Evolutionary conservation across 768 basidiomycete genomes (phyloP).

Genomic region (Dioszegia aurantiaca): DNA sequence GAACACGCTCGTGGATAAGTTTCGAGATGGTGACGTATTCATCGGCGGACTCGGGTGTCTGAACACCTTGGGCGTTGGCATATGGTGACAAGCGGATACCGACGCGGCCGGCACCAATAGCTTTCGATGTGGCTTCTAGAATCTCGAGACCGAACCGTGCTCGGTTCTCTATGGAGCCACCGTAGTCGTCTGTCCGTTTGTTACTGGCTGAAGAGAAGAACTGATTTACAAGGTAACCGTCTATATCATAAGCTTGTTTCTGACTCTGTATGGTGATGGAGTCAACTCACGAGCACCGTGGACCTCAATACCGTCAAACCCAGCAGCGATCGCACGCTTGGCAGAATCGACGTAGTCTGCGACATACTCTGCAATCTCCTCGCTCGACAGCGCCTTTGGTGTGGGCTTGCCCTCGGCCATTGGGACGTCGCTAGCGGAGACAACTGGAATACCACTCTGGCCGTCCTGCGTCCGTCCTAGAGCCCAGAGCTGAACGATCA

Average conservation of each 20-base stretch:
- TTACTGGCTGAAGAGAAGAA: conserved; percentile 64
- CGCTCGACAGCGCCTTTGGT: conserved; percentile 42
- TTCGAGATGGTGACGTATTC: conserved; percentile 12
- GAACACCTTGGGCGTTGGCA: conserved; percentile 57
- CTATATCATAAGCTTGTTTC: not conserved
- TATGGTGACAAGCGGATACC: conserved; percentile 64
- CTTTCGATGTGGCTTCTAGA: conserved; percentile 57
- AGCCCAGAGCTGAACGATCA: conserved; percentile 64
- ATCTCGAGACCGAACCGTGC: conserved; percentile 62
- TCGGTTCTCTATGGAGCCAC: conserved; percentile 65
- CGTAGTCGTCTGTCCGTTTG: conserved; percentile 64
- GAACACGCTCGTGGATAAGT: conserved; percentile 17
- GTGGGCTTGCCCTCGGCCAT: conserved; percentile 16
- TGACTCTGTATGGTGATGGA: too few relatives aligned
- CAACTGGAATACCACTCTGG: conserved; percentile 21
- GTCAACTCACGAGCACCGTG: conserved; percentile 53
- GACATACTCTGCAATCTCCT: conserved; percentile 52
- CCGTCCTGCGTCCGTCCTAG: conserved; percentile 51
- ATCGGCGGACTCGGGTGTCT: conserved; percentile 11
- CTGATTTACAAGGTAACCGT: conserved; percentile 58
- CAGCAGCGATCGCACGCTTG: conserved; percentile 61
- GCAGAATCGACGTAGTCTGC: conserved; percentile 54
- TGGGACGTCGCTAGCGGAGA: conserved; percentile 24
- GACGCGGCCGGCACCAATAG: conserved; percentile 60
- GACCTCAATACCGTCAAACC: conserved; percentile 66